Conservation (phyloP, 1,139 yeast species). For the Kodamaea sp. region DNA sequence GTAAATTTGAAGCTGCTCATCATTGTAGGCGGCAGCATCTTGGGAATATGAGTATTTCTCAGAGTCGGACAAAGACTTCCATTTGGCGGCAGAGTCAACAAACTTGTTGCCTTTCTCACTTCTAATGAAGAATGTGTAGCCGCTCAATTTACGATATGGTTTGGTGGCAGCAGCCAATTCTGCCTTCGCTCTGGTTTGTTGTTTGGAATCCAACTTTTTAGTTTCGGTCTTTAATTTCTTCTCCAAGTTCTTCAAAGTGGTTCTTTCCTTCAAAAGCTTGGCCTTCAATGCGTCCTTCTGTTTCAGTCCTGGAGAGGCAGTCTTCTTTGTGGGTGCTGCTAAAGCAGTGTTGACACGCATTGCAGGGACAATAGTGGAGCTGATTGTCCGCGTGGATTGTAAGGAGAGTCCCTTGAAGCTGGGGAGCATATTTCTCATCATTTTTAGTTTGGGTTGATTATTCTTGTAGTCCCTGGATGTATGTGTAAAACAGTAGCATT, state of each 20-base stretch:
- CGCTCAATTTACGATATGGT: constrained; percentile 27
- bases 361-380: constrained; percentile 1
- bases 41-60: constrained; percentile 28
- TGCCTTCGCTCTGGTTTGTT: constrained; percentile 17
- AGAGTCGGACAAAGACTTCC: constrained; percentile 24
- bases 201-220: constrained; percentile 16
- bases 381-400: constrained; percentile 3
- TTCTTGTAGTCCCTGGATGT: neutral
- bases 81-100: constrained; percentile 22
- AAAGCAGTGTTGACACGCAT: constrained; percentile 2
- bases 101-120: constrained; percentile 19
- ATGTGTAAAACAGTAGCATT: neutral
- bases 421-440: constrained; percentile 2
- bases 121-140: constrained; percentile 32
- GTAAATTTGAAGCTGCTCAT: constrained; percentile 24
- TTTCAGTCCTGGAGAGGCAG: constrained; percentile 7
- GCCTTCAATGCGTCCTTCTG: constrained; percentile 14
- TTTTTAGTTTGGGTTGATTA: neutral
- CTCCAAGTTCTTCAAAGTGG: constrained; percentile 21
- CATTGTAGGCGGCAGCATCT: constrained; percentile 32
- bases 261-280: constrained; percentile 27
- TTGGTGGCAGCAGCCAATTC: constrained; percentile 28
- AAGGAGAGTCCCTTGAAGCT: constrained; percentile 4
- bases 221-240: constrained; percentile 20
- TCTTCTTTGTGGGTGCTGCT: constrained; percentile 9